phyloP scores from a whole-genome alignment of 2,329 filamentous ascomycete species.

The Paraconiothyrium brasiliense region DNA sequence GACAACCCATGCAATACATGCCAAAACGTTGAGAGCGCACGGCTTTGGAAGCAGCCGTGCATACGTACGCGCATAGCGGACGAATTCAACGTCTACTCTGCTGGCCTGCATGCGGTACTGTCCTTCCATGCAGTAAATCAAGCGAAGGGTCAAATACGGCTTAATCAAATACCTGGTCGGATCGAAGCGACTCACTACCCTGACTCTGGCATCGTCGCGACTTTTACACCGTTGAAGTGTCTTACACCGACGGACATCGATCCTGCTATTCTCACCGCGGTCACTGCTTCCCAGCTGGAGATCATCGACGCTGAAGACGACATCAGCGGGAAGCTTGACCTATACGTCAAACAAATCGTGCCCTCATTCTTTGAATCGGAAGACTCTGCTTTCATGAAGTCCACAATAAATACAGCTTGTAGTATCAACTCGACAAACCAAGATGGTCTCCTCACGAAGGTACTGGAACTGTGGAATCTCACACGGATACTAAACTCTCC shows the following conservation, averaged over 20 bases:
- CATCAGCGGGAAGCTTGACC: slow-evolving; percentile 61
- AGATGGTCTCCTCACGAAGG: slow-evolving; percentile 60
- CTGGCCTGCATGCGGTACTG: slow-evolving; percentile 62
- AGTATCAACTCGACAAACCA: slow-evolving; percentile 42
- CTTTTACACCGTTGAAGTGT: slow-evolving; percentile 56
- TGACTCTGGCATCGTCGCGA: slow-evolving; percentile 57
- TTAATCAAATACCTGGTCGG: slow-evolving; percentile 59
- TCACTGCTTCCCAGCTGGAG: slow-evolving; percentile 51
- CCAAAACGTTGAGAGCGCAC: slow-evolving; percentile 66
- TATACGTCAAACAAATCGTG: slow-evolving; percentile 62
- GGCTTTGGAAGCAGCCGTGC: slow-evolving; percentile 69
- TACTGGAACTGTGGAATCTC: slow-evolving; percentile 65
- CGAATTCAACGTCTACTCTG: slow-evolving; percentile 66
- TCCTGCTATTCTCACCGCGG: slow-evolving; percentile 44
- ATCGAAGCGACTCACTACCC: slow-evolving; percentile 64
- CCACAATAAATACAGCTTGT: slow-evolving; percentile 55
- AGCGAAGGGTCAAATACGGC: slow-evolving; percentile 59
- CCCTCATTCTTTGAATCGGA: slow-evolving; percentile 60
- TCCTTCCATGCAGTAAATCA: slow-evolving; percentile 62
- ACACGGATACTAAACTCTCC: slow-evolving; percentile 64
- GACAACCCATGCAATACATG: slow-evolving; percentile 69
- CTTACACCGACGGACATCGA: slow-evolving; percentile 47
- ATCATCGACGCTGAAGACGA: slow-evolving; percentile 63
- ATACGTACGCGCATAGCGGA: slow-evolving; percentile 67
- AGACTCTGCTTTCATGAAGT: slow-evolving; percentile 60